phyloP scores from a whole-genome alignment of 257 asterid genomes.

The Solanum phureja region DNA sequence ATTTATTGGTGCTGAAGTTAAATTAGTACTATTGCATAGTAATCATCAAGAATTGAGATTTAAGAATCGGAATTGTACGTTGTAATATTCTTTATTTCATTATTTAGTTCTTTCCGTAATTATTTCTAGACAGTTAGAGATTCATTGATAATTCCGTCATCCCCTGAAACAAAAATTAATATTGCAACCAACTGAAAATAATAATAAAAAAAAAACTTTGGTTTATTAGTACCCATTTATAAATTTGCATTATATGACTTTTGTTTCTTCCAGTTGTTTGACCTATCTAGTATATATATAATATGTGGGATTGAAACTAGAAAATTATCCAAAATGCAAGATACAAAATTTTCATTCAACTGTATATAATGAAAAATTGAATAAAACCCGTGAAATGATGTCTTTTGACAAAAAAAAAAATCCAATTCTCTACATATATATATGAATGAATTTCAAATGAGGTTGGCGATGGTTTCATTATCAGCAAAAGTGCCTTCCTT shows the following conservation, averaged over 20 bases:
- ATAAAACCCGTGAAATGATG: not conserved
- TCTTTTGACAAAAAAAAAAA: too few species aligned
- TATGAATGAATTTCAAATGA: not conserved
- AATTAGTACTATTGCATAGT: not conserved
- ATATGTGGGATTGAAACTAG: not conserved
- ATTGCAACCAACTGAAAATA: not conserved
- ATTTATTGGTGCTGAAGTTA: not conserved
- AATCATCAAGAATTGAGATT: not conserved
- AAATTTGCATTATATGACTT: not conserved
- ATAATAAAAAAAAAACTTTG: not conserved
- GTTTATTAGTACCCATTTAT: not conserved
- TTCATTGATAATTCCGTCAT: not conserved
- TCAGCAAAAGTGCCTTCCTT: not conserved
- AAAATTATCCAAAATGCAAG: not conserved
- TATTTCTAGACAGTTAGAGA: not conserved
- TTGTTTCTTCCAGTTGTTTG: not conserved
- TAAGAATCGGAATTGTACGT: not conserved
- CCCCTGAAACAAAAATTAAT: not conserved
- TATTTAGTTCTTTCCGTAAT: not conserved
- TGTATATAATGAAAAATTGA: not conserved
- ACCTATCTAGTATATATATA: too few species aligned
- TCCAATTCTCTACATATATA: not conserved
- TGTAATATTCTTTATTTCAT: not conserved
- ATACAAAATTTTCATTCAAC: not conserved
- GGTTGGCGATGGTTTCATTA: not conserved